Base-by-base conservation (phyloP, 2,329 filamentous ascomycete genomes). In the Ophiobolus disseminans region DNA sequence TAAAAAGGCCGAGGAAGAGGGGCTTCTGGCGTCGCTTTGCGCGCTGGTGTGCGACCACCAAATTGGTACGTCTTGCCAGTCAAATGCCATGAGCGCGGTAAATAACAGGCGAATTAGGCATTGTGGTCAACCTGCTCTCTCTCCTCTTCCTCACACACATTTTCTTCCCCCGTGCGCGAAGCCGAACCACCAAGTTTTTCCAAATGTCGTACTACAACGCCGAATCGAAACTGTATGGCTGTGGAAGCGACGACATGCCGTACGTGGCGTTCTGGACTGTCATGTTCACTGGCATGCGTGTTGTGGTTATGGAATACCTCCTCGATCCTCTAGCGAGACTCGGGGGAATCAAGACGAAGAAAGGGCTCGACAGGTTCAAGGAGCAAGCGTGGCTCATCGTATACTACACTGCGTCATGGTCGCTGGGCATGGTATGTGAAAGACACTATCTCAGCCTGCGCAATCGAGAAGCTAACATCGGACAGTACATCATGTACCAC, bases 311-410 rank as follows among this genome's bases (percentile, higher is more conserved):
- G 85, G 92, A 97, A 70, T 94, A 96, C 76, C 65, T 95, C 10
- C 81, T 97, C 41, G 85, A 85, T 16, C 94, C 93, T 5, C 75
- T 95, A 46, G 92, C 89, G 34, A 86, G 84, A 56, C 76, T 80
- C 38, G 81, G 83, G 55, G 93, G 93, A 26, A 83, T 97, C 62
- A 81, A 82, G 62, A 89, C 87, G 68, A 81, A 80, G 69, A 97
- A 96, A 77, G 85, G 86, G 37, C 78, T 88, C 50, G 84, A 90
- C 39, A 84, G 94, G 49, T 96, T 97, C 75, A 91, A 91, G 54
- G 94, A 99, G 77, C 94, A 99, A 76, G 90, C 87, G 37, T 97
- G 93, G 90, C 80, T 96, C 68, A 77, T 95, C 47, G 74, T 94
- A 35, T 97, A 97, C 76, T 93, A 93, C 73, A 77, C 78, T 36